Percentiles rank a stretch among this genome's conserved stretches.
Conservation (phyloP, 306 rosid genomes). For the Bauhinia variegata region DNA sequence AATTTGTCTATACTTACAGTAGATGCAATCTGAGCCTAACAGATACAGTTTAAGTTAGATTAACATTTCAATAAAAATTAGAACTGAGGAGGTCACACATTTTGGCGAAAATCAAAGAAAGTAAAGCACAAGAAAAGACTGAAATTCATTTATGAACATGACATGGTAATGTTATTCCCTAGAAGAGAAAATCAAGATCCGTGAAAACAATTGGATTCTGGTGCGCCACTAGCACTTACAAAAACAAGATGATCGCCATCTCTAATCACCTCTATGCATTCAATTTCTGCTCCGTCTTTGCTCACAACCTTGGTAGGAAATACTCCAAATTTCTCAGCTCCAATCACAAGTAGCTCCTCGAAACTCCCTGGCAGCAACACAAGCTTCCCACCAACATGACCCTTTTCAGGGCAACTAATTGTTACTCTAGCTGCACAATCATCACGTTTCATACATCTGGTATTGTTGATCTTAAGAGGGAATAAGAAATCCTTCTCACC, state of each 20-base stretch:
- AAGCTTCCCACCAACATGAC: conserved; percentile 68
- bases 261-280: conserved; percentile 76
- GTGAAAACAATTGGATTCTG: conserved; percentile 11
- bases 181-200: neutral
- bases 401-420: conserved; percentile 73
- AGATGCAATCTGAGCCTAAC: too few species aligned
- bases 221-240: conserved; percentile 35
- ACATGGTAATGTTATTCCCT: too few species aligned
- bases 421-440: conserved; percentile 52
- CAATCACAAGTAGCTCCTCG: conserved; percentile 69
- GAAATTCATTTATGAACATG: too few species aligned
- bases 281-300: conserved; percentile 78
- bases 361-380: conserved; percentile 70
- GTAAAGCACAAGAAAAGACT: too few species aligned
- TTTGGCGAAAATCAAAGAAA: too few species aligned
- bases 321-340: conserved; percentile 68
- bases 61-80: too few species aligned
- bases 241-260: conserved; percentile 83
- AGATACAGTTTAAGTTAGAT: too few species aligned
- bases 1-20: too few species aligned
- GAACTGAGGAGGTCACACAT: too few species aligned
- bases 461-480: conserved; percentile 21
- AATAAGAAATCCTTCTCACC: conserved; percentile 53
- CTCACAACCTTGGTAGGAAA: conserved; percentile 45
- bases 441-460: conserved; percentile 24